Conservation (phyloP, 2,329 filamentous ascomycete genomes). For the Fusarium musae region DNA sequence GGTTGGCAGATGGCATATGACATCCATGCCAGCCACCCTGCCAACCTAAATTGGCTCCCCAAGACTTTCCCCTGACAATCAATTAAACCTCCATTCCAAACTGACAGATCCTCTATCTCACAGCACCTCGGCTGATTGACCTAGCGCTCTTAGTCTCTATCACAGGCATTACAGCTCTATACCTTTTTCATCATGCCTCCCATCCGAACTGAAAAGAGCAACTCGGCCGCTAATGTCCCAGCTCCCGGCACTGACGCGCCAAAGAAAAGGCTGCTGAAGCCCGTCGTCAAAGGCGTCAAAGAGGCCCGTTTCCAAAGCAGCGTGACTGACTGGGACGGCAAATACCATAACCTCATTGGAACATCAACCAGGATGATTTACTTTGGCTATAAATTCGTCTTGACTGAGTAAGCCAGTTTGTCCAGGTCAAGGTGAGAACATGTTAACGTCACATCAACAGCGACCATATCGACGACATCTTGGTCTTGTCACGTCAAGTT, state of each 20-base stretch:
- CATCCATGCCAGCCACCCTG: too few relatives aligned
- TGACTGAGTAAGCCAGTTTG: neutral
- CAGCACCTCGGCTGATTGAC: rapidly evolving
- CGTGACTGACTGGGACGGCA: neutral
- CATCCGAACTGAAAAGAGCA: neutral
- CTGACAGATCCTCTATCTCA: neutral
- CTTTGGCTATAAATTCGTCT: neutral
- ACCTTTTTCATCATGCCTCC: neutral
- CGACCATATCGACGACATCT: neutral
- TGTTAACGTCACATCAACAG: rapidly evolving
- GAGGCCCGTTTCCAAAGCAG: neutral
- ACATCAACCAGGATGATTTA: neutral
- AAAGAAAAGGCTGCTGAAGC: neutral
- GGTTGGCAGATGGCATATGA: too few relatives aligned
- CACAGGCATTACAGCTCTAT: neutral
- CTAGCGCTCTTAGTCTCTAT: neutral
- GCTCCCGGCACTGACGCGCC: neutral
- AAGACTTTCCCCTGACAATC: neutral
- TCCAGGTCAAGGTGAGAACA: neutral
- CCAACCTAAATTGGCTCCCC: neutral
- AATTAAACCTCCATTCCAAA: neutral
- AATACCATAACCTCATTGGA: neutral
- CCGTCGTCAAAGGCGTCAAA: neutral
- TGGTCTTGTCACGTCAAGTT: neutral
- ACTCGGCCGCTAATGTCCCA: neutral